Evolutionary conservation across 2,329 filamentous ascomycete genomes (phyloP), one percentile per base, ranked within the genome.

Genomic region (Ophiosphaerella narmari): DNA sequence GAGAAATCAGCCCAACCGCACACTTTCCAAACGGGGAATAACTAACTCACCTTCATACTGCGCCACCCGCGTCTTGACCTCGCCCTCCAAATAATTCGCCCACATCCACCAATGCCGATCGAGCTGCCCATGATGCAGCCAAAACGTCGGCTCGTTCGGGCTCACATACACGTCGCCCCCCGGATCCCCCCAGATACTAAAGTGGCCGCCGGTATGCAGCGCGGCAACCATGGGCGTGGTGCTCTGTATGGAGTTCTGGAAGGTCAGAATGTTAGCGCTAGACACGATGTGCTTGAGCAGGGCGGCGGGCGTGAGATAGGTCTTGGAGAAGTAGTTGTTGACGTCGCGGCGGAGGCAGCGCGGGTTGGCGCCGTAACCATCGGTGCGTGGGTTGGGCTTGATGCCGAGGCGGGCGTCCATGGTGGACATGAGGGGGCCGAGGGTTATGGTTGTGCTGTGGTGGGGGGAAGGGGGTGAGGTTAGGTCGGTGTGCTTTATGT

Each of bases 31-130:
- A 18, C 16, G 16, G 16, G 16, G 16, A 18, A 8, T 31, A 26
- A 18, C 11, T 6, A 11, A 48, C 57, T 36, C 41, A 59, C 31
- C 78, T 74, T 69, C 68, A 51, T 80, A 76, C 56, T 55, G 48
- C 34, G 52, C 59, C 13, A 57, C 58, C 44, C 63, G 39, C 2
- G 29, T 46, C 50, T 62, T 63, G 13, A 68, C 23, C 34, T 78
- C 67, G 16, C 71, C 55, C 31, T 65, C 65, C 4, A 54, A 39
- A 38, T 67, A 67, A 43, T 75, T 77, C 60, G 78, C 75, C 79
- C 78, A 81, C 50, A 77, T 77, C 77, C 76, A 79, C 74, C 75
- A 81, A 12, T 76, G 66, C 8, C 77, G 66, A 58, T 81, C 78
- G 13, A 81, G 70, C 60, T 76, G 73, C 4, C 70, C 73, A 53